Conservation (phyloP, 2,329 filamentous ascomycete species). For the Grosmannia huntii region DNA sequence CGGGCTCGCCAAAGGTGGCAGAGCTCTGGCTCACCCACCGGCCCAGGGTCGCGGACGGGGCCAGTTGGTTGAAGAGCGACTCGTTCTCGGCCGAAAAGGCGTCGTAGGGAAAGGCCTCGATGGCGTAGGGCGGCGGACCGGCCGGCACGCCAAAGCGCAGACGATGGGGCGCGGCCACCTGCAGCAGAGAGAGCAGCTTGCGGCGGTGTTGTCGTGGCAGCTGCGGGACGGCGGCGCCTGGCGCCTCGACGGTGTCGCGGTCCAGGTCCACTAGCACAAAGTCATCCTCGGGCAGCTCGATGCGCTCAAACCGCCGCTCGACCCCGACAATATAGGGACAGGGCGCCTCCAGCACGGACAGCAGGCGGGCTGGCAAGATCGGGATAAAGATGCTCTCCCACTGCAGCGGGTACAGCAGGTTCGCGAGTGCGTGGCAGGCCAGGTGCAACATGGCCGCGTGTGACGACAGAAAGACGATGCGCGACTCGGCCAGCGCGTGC, state of each 20-base stretch:
- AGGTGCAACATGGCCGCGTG: slow-evolving; percentile 95
- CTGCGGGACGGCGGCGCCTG: slow-evolving; percentile 53
- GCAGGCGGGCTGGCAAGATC: slow-evolving; percentile 70
- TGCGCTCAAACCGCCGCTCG: slow-evolving; percentile 76
- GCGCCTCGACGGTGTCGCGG: slow-evolving; percentile 78
- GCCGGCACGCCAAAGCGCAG: slow-evolving; percentile 71
- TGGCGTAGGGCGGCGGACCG: slow-evolving; percentile 85
- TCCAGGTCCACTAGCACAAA: slow-evolving; percentile 93
- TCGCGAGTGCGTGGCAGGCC: slow-evolving; percentile 75
- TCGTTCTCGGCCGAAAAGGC: slow-evolving; percentile 80
- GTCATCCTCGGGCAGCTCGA: slow-evolving; percentile 84
- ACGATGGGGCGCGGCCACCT: slow-evolving; percentile 82
- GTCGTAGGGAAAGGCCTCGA: slow-evolving; percentile 86
- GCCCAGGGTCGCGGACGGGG: slow-evolving; percentile 59
- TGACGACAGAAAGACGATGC: slow-evolving; percentile 91
- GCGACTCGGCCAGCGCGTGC: slow-evolving; percentile 82
- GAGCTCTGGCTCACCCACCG: slow-evolving; percentile 87
- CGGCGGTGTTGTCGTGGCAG: slow-evolving; percentile 80
- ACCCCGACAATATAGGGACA: slow-evolving; percentile 97
- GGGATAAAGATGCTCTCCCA: slow-evolving; percentile 95
- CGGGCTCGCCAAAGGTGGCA: slow-evolving; percentile 64
- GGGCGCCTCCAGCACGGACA: slow-evolving; percentile 85
- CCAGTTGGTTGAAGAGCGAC: slow-evolving; percentile 61
- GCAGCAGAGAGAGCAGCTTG: slow-evolving; percentile 78
- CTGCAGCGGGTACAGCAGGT: slow-evolving; percentile 76